phyloP scores from a whole-genome alignment of 805 yeast species.

The Saccharomycopsis malanga region DNA sequence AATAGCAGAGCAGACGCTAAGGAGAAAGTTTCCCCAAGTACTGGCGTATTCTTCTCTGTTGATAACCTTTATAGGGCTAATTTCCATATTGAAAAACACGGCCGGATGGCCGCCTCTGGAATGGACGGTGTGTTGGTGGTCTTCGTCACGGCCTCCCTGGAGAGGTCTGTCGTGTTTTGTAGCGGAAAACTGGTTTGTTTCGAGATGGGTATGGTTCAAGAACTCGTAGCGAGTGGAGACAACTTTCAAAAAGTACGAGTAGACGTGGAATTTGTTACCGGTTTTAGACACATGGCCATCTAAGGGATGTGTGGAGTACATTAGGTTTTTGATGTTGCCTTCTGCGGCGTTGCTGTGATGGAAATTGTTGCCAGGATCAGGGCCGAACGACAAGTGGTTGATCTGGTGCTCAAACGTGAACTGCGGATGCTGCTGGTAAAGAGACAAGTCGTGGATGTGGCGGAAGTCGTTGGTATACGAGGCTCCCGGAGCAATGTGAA shows the following conservation, averaged over 20 bases:
- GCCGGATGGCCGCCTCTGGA: slow-evolving; percentile 90
- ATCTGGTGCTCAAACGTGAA: slow-evolving; percentile 73
- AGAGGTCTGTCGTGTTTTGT: slow-evolving; percentile 84
- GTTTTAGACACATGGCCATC: slow-evolving; percentile 41
- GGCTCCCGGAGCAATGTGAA: slow-evolving; percentile 95
- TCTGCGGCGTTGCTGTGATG: background rate
- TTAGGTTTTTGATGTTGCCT: slow-evolving; percentile 12
- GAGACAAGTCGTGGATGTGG: slow-evolving; percentile 81
- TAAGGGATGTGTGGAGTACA: slow-evolving; percentile 55
- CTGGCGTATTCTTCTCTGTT: slow-evolving; percentile 62
- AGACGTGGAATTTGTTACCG: slow-evolving; percentile 53
- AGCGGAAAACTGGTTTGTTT: slow-evolving; percentile 86
- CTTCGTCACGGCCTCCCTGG: slow-evolving; percentile 81
- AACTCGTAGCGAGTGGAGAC: slow-evolving; percentile 84
- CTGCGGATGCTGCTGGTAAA: slow-evolving; percentile 49
- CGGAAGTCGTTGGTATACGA: slow-evolving; percentile 50
- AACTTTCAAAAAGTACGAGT: slow-evolving; percentile 77
- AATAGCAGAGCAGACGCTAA: slow-evolving; percentile 79
- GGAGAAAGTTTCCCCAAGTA: slow-evolving; percentile 74
- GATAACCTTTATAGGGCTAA: slow-evolving; percentile 86
- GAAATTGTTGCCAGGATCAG: slow-evolving; percentile 35
- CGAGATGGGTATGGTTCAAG: slow-evolving; percentile 45
- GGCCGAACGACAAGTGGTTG: slow-evolving; percentile 80
- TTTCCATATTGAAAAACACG: slow-evolving; percentile 78
- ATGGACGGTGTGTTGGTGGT: slow-evolving; percentile 81